Percentiles rank a stretch among this genome's conserved stretches.
Conservation (phyloP, 1,284 basidiomycete species). For the Malassezia obtusa region DNA sequence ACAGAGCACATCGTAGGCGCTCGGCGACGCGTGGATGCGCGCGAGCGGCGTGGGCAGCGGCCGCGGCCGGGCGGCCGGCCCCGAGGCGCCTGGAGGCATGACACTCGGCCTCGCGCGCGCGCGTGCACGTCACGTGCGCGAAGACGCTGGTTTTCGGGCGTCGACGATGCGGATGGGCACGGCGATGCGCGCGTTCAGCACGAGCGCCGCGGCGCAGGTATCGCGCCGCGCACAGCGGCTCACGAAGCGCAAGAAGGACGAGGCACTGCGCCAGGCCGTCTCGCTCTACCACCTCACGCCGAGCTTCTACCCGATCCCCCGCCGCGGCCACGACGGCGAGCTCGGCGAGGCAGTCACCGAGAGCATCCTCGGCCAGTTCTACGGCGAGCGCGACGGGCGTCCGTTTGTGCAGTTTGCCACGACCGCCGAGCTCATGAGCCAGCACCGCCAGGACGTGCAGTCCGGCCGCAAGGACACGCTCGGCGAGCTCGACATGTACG, state of each 20-base stretch:
- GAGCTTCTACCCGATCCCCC: slow-evolving; percentile 33
- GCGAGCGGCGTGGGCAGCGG: slow-evolving; percentile 12
- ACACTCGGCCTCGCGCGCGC: neutral
- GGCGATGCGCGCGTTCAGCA: slow-evolving; percentile 1
- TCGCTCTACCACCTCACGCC: slow-evolving; percentile 42
- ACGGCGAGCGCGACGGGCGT: slow-evolving; percentile 7
- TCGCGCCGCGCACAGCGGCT: slow-evolving; percentile 6
- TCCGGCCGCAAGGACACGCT: slow-evolving; percentile 7
- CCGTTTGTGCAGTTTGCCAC: slow-evolving; percentile 16
- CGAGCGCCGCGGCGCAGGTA: neutral
- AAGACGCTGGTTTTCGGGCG: neutral
- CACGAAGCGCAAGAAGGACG: slow-evolving; percentile 21
- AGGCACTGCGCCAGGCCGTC: slow-evolving; percentile 33
- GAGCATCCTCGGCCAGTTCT: slow-evolving; percentile 14
- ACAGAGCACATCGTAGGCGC: slow-evolving; percentile 6
- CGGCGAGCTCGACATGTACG: slow-evolving; percentile 16
- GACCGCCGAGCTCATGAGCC: slow-evolving; percentile 4
- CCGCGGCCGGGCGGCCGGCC: slow-evolving; percentile 3
- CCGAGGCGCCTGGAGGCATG: neutral
- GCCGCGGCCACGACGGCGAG: neutral
- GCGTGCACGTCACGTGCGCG: neutral
- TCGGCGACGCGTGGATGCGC: neutral
- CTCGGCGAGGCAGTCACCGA: slow-evolving; percentile 7
- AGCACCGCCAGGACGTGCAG: slow-evolving; percentile 2
- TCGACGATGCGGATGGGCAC: neutral